A percentile compares a stretch with the other conserved stretches of the same genome.
Evolutionary conservation across 441 rosid genomes (phyloP).

Genomic region (Gossypium lobatum): DNA sequence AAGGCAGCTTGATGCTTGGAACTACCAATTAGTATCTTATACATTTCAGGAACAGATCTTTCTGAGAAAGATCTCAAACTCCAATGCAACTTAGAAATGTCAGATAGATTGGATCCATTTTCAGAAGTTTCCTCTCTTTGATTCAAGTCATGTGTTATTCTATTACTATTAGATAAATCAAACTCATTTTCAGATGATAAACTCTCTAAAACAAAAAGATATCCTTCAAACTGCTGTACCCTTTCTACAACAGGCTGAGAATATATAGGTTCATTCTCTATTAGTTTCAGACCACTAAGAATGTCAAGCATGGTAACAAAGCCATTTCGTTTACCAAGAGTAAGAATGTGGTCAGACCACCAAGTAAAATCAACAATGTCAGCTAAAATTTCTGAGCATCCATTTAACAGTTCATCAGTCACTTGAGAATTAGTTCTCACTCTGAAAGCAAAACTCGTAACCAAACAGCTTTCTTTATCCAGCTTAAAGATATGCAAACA

Average conservation of each 20-base stretch:
- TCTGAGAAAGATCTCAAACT: slow-evolving; percentile 67
- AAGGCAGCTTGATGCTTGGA: slow-evolving; percentile 64
- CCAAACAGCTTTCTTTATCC: slow-evolving; percentile 38
- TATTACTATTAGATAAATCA: slow-evolving; percentile 26
- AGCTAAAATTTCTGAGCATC: slow-evolving; percentile 31
- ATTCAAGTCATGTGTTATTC: slow-evolving; percentile 23
- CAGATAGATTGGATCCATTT: slow-evolving; percentile 31
- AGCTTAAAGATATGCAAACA: slow-evolving; percentile 55
- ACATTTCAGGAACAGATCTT: slow-evolving; percentile 85
- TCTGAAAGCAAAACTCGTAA: slow-evolving; percentile 33
- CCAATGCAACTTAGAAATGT: slow-evolving; percentile 49
- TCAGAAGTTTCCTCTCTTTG: slow-evolving; percentile 26
- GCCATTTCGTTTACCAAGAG: slow-evolving; percentile 57
- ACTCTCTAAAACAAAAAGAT: slow-evolving; percentile 62
- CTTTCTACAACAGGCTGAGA: slow-evolving; percentile 66
- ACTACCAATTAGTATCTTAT: slow-evolving; percentile 54
- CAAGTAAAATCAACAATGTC: slow-evolving; percentile 73
- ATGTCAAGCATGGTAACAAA: slow-evolving; percentile 51
- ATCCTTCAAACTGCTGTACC: slow-evolving; percentile 44
- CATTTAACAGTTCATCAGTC: slow-evolving; percentile 23
- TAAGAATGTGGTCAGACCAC: slow-evolving; percentile 82
- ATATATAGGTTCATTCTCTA: slow-evolving; percentile 50
- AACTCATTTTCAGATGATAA: slow-evolving; percentile 31
- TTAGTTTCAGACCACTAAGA: slow-evolving; percentile 42
- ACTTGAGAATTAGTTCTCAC: slow-evolving; percentile 30